Base-by-base conservation (phyloP, 768 basidiomycete genomes). In the Mycena vulgaris region DNA sequence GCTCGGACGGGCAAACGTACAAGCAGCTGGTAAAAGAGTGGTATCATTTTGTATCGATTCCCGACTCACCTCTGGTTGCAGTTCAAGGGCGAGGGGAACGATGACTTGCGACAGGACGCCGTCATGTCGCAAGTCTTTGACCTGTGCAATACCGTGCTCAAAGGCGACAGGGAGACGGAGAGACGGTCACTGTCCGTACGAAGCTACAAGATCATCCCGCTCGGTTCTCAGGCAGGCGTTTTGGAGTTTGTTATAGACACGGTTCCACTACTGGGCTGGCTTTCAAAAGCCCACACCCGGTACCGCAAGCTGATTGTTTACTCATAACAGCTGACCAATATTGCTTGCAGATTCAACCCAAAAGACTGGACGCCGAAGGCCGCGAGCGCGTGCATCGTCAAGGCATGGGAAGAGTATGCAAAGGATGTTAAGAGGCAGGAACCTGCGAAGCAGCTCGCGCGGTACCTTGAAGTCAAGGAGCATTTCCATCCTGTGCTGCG, bases 111-210 rank as follows among this genome's bases (percentile, higher is more conserved):
- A 45, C 98, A 99, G 80, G 98, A 99, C 77, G 97, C 97, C 0
- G 96, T 99, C 60, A 98, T 99, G 97, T 95, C 98, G 76, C 98
- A 99, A 80, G 95, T 98, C 2, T 99, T 99, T 76, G 89, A 90
- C 23, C 86, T 99, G 23, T 93, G 96, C 64, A 98, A 99, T 71
- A 81, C 87, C 11, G 87, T 98, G 2, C 86, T 99, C 19, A 76
- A 76, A 2, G 85, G 84, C 21, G 96, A 99, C 78, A 85, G 90
- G 35, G 90, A 94, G 74, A 96, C 96, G 0, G 85, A 87, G 59
- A 86, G 88, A 60, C 90, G 98, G 13, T 82, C 89, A 45, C 84
- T 99, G 27, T 83, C 84, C 47, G 90, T 98, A 63, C 88, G 96
- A 23, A 92, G 89, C 11, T 99, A 99, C 81, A 95, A 91, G 69